Evolutionary conservation across 441 rosid genomes (phyloP).

Genomic region (Melastoma candidum): DNA sequence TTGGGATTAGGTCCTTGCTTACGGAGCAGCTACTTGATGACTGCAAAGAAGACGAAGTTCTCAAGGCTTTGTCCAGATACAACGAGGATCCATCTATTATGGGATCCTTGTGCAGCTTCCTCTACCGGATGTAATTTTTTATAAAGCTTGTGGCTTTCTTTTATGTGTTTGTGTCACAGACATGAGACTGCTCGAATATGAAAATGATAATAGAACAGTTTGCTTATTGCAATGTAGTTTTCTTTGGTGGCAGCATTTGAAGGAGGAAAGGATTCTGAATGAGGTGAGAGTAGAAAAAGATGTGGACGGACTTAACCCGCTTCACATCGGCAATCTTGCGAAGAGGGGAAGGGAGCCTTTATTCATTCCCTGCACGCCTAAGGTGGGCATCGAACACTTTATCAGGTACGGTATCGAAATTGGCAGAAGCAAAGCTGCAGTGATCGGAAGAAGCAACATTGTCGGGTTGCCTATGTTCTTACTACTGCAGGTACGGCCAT

Average conservation of each 20-base stretch:
- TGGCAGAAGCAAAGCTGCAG: conserved; percentile 65
- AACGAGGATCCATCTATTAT: conserved; percentile 56
- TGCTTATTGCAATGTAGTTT: background rate
- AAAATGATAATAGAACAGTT: too few relatives aligned
- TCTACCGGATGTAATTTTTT: conserved; percentile 69
- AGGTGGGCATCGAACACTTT: conserved; percentile 74
- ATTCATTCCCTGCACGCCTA: conserved; percentile 74
- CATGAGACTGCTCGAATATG: too few relatives aligned
- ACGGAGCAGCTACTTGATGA: conserved; percentile 39
- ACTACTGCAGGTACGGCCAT: conserved; percentile 55
- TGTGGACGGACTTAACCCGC: conserved; percentile 89
- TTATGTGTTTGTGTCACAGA: background rate
- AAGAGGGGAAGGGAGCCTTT: conserved; percentile 85
- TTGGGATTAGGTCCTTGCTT: conserved; percentile 66
- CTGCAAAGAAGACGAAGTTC: conserved; percentile 47
- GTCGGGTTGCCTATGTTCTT: conserved; percentile 74
- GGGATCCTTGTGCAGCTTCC: conserved; percentile 97
- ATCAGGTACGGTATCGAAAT: conserved; percentile 61
- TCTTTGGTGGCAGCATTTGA: conserved; percentile 52
- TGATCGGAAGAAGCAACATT: conserved; percentile 81
- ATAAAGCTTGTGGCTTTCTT: conserved; percentile 5
- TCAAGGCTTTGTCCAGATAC: conserved; percentile 33
- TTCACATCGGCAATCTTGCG: conserved; percentile 80
- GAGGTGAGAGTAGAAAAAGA: conserved; percentile 64
- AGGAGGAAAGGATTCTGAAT: conserved; percentile 65